These are phyloP conservation scores for Baorangia bicolor DNA, from an alignment of 768 basidiomycete genomes.

Conservation along the genomic window DNA sequence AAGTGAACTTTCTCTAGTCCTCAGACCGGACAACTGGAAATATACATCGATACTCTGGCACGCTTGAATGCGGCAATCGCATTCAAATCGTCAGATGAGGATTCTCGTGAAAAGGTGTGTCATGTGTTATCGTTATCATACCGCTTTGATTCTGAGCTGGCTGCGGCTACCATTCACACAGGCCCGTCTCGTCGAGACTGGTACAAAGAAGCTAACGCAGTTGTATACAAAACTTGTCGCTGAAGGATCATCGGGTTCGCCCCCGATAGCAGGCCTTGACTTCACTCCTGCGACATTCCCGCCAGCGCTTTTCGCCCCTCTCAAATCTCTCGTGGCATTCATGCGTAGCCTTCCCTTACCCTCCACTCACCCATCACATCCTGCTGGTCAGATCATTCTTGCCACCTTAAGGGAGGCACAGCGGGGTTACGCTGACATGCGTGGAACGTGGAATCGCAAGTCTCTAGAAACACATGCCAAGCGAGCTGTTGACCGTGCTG, in stretches of 20 bases:
- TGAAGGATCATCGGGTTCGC: conserved; percentile 77
- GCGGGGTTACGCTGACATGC: conserved; percentile 83
- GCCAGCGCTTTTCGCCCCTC: conserved; percentile 46
- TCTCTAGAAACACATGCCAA: conserved; percentile 72
- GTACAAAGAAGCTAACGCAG: conserved; percentile 78
- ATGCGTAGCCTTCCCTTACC: conserved; percentile 74
- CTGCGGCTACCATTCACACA: conserved; percentile 7
- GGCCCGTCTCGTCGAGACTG: conserved; percentile 80
- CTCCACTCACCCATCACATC: conserved; percentile 80
- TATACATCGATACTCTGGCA: conserved; percentile 71
- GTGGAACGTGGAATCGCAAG: conserved; percentile 74
- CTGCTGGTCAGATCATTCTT: conserved; percentile 64
- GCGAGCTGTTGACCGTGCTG: conserved; percentile 66
- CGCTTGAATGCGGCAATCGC: conserved; percentile 78
- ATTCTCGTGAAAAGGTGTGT: conserved; percentile 53
- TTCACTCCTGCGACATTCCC: conserved; percentile 57
- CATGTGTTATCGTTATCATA: background rate
- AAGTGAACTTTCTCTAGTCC: conserved; percentile 45
- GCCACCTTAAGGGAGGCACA: conserved; percentile 73
- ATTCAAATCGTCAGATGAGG: conserved; percentile 62
- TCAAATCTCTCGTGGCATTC: conserved; percentile 65
- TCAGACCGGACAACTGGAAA: conserved; percentile 60
- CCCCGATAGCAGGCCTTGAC: conserved; percentile 58
- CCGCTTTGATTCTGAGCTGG: background rate
- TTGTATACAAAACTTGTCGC: conserved; percentile 88